Evolutionary conservation across 331 rosid species (phyloP).

Genomic region (Acacia pycnantha): DNA sequence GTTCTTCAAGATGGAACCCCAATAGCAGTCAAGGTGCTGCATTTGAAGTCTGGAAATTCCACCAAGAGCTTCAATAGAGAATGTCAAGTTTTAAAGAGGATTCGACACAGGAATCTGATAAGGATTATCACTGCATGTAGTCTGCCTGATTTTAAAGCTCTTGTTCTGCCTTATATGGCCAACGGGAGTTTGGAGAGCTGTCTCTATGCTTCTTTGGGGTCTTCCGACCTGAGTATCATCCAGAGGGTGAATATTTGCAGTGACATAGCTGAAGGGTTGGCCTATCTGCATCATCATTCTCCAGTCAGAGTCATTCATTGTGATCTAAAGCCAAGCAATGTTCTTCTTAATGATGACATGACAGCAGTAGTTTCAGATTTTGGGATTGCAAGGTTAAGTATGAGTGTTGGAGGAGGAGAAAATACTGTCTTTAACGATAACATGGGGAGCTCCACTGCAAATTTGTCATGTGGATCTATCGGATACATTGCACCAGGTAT

Average conservation of each 20-base stretch:
- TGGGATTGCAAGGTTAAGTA: slow-evolving; percentile 59
- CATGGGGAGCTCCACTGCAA: slow-evolving; percentile 64
- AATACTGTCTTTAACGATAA: slow-evolving; percentile 41
- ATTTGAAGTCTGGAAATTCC: slow-evolving; percentile 59
- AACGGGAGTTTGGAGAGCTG: slow-evolving; percentile 71
- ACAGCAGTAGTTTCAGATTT: slow-evolving; percentile 79
- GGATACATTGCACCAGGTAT: slow-evolving; percentile 82
- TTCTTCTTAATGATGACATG: slow-evolving; percentile 71
- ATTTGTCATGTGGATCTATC: slow-evolving; percentile 54
- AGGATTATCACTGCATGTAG: slow-evolving; percentile 77
- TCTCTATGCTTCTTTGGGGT: slow-evolving; percentile 53
- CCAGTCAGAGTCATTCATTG: slow-evolving; percentile 70
- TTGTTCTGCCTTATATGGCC: slow-evolving; percentile 73
- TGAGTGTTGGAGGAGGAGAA: slow-evolving; percentile 53
- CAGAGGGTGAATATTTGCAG: slow-evolving; percentile 75
- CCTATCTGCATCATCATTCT: slow-evolving; percentile 77
- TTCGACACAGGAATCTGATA: slow-evolving; percentile 69
- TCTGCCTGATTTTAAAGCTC: slow-evolving; percentile 71
- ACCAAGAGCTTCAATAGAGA: slow-evolving; percentile 65
- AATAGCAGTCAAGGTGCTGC: slow-evolving; percentile 64
- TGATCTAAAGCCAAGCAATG: slow-evolving; percentile 72
- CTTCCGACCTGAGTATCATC: slow-evolving; percentile 54
- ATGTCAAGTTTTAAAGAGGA: slow-evolving; percentile 69
- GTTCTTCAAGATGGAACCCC: slow-evolving; percentile 53
- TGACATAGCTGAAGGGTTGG: slow-evolving; percentile 78